Conservation (phyloP, 352 stramenopile species). For the Phytophthora cryptogea region DNA sequence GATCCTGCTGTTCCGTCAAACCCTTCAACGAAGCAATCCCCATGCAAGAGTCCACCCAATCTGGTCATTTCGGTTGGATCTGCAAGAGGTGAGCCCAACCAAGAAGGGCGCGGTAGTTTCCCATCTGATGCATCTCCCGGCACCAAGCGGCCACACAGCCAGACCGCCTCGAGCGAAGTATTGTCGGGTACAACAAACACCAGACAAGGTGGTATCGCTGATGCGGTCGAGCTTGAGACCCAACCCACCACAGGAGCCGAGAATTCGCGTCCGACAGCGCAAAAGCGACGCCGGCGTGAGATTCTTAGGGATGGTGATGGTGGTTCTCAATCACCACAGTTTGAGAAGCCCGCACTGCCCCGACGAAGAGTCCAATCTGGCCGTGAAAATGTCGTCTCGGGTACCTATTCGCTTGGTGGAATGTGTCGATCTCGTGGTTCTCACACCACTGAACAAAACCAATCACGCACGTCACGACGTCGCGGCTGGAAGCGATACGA, state of each 20-base stretch:
- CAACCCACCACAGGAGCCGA: conserved; percentile 3
- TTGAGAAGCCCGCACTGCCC: conserved; percentile 9
- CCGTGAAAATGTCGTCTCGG: not conserved
- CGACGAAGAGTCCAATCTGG: conserved; percentile 8
- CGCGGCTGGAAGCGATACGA: conserved; percentile 51
- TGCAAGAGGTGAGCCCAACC: conserved; percentile 1
- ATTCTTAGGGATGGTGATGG: conserved; percentile 5
- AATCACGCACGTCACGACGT: conserved; percentile 5
- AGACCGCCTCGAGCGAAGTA: not conserved
- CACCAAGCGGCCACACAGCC: conserved; percentile 21
- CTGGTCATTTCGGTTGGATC: conserved; percentile 20
- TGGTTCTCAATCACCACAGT: conserved; percentile 27
- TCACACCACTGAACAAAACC: conserved; percentile 2
- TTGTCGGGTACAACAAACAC: not conserved
- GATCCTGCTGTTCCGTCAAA: conserved; percentile 4
- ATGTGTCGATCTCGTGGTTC: conserved; percentile 23
- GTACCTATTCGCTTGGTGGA: conserved; percentile 24
- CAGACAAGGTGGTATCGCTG: conserved; percentile 1
- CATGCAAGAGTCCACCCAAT: conserved; percentile 20
- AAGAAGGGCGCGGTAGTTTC: conserved; percentile 3
- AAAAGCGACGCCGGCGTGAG: conserved; percentile 26
- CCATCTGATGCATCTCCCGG: conserved; percentile 10
- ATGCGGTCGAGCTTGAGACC: conserved; percentile 1
- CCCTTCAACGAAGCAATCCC: conserved; percentile 3
- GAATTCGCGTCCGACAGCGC: not conserved